Evolutionary conservation across 257 asterid genomes (phyloP), one percentile per base, ranked within the genome.

Genomic region (Petunia axillaris): DNA sequence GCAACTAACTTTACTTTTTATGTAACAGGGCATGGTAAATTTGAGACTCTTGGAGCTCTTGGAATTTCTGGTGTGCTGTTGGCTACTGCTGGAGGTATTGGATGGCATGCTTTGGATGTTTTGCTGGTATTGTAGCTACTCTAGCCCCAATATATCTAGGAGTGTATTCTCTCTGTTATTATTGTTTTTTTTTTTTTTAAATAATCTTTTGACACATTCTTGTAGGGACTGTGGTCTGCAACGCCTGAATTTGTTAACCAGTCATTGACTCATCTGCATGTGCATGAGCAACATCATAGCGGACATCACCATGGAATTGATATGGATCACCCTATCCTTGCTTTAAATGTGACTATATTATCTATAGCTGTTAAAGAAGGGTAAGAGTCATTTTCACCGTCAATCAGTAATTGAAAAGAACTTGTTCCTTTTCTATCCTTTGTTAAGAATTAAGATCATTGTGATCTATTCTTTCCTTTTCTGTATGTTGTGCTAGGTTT

Each of bases 21-120:
- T 82, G 65, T 80, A 80, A 73, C 90, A 96, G 98, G 99, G 65
- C 99, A 96, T 85, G 99, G 98, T 60, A 96, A 96, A 87, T 96
- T 96, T 82, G 98, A 96, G 87, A 92, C 98, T 16, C 86, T 96
- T 83, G 99, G 99, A 81, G 98, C 99, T 64, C 97, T 96, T 80
- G 95, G 92, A 76, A 96, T 94, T 88, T 96, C 98, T 59, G 87
- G 87, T 64, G 83, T 92, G 86, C 97, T 96, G 66, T 89, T 96
- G 94, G 89, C 86, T 78, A 94, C 99, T 78, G 96, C 97, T 75
- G 99, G 99, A 76, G 98, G 99, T 81, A 93, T 95, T 44, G 97
- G 93, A 80, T 95, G 97, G 97, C 99, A 95, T 88, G 97, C 98
- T 66, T 80, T 92, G 46, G 98, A 95, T 76, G 87, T 91, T 66